Conservation (phyloP, 2,329 filamentous ascomycete genomes). For the Pyrenochaeta sp. region DNA sequence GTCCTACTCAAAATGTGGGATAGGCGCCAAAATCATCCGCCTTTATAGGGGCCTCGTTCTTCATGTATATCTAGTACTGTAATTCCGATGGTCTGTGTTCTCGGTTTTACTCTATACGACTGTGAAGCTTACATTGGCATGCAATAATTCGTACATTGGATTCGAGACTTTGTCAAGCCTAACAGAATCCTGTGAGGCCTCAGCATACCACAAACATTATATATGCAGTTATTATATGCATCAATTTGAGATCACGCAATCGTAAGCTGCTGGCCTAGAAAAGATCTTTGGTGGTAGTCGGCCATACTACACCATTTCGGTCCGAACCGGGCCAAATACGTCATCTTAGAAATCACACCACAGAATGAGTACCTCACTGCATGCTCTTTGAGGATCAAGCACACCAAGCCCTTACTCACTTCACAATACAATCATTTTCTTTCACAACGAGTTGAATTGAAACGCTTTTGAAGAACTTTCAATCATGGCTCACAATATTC, state of each 20-base stretch:
- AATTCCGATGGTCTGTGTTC: no score
- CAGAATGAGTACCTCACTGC: neutral
- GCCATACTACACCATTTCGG: constrained; percentile 7
- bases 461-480: neutral
- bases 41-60: no score
- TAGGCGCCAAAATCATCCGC: no score
- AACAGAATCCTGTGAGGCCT: no score
- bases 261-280: neutral
- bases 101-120: no score
- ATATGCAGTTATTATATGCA: no score
- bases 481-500: constrained; percentile 56
- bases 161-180: no score
- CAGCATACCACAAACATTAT: no score
- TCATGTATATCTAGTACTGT: no score
- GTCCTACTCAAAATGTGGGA: no score
- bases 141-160: no score
- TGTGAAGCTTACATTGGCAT: no score
- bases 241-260: neutral
- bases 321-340: constrained; percentile 8
- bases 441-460: neutral
- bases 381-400: neutral
- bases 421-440: neutral
- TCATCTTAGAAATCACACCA: constrained; percentile 17
- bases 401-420: neutral
- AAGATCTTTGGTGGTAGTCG: neutral